Evolutionary conservation across 2,329 filamentous ascomycete species (phyloP).

Genomic region (Fusarium sp.): DNA sequence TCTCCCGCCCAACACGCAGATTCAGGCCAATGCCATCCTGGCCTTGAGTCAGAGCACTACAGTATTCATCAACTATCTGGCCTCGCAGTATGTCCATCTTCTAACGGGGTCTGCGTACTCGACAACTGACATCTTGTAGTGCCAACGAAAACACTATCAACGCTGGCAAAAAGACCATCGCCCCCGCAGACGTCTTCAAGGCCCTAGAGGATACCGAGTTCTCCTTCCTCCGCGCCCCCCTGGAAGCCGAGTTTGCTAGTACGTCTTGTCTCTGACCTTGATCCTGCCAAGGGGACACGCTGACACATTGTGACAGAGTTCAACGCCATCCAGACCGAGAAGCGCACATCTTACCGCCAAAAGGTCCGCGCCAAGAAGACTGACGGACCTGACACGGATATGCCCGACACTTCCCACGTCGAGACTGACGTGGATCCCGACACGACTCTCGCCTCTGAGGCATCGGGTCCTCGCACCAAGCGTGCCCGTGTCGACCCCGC

Average conservation of each 20-base stretch:
- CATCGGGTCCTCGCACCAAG: conserved; percentile 54
- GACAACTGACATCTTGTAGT: conserved; percentile 54
- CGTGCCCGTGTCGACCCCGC: conserved; percentile 61
- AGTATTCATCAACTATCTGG: conserved; percentile 85
- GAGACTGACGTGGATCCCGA: conserved; percentile 50
- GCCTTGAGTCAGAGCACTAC: conserved; percentile 86
- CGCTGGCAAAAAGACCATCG: conserved; percentile 82
- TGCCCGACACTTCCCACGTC: conserved; percentile 49
- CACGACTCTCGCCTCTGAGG: conserved; percentile 48
- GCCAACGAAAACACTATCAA: conserved; percentile 77
- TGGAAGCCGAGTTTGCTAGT: conserved; percentile 84
- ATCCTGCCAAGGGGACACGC: not conserved
- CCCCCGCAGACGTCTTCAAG: conserved; percentile 79
- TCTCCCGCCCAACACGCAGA: conserved; percentile 83
- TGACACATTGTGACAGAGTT: conserved; percentile 65
- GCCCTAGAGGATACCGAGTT: conserved; percentile 84
- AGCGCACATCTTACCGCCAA: conserved; percentile 78
- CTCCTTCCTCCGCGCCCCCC: conserved; percentile 73
- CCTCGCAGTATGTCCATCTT: conserved; percentile 71
- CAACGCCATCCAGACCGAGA: conserved; percentile 78
- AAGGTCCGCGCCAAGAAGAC: conserved; percentile 75
- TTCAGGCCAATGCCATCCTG: conserved; percentile 83
- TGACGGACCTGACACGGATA: conserved; percentile 51
- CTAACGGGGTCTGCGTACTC: not conserved
- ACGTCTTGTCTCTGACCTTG: conserved; percentile 47